Evolutionary conservation across 176 grass and related monocot species (phyloP), one percentile per base, ranked within the genome.

Genomic region (Triticum timopheevii): DNA sequence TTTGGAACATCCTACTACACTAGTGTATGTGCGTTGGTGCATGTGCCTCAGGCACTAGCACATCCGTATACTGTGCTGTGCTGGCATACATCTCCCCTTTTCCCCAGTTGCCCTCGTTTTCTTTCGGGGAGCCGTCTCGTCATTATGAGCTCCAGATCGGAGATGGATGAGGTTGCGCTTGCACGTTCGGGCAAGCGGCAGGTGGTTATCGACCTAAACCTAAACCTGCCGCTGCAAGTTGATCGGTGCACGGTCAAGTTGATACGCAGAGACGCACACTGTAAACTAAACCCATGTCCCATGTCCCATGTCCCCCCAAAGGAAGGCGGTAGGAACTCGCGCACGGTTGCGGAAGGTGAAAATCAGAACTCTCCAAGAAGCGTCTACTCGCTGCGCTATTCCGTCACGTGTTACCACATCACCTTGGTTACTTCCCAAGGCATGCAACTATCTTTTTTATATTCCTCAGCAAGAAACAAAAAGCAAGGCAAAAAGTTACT

Each of bases 331-430:
- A 71, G 44, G 75, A 80, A 74, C 80, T 9, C 28, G 5, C 61
- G 0, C 44, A 12, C 24, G 7, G 84, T 13, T 58, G 52, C 30
- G 52, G 19, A n/a, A 71, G 40, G 35, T 31, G 19, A 52, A 34
- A 42, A 69, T 8, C 28, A 50, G 79, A 24, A 62, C 38, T 58
- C 52, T 58, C 52, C 17, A 20, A 16, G 87, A 83, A 90, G 80
- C 59, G 63, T 86, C 84, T 16, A 47, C 54, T 25, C n/a, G 5
- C 56, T 38, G 20, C 13, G 24, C 12, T 6, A 34, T 86, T 78
- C 61, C 68, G 44, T 88, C 89, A 91, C 89, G 85, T 91, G 85
- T 65, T 80, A 44, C 72, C 68, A 34, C 73, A 17, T 73, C 73
- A 25, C 5, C 35, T 23, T 50, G 47, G 68, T 82, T 49, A 58